These are phyloP conservation scores for Rhizophagus sp. DNA, from an alignment of 192 early-diverging fungal species.

Conservation along the genomic window DNA sequence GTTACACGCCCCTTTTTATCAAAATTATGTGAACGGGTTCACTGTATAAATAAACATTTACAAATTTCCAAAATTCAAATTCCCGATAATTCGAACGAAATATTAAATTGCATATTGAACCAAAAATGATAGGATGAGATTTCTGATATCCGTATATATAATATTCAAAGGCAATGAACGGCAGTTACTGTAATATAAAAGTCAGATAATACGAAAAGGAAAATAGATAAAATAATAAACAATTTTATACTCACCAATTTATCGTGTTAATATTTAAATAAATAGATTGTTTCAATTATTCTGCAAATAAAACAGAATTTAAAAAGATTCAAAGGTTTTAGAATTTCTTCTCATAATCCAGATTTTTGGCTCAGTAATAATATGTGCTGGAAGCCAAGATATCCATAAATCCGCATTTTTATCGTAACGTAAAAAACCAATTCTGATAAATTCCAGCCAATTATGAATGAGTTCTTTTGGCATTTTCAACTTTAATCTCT, in stretches of 20 bases:
- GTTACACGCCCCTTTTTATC: background rate
- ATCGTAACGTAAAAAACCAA: background rate
- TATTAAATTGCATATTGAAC: too few species aligned
- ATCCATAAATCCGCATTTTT: background rate
- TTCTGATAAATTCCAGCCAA: background rate
- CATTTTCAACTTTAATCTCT: conserved; percentile 28
- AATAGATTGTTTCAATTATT: background rate
- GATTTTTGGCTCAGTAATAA: conserved; percentile 33
- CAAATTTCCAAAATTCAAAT: too few species aligned
- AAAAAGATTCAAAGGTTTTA: background rate
- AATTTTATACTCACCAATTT: too few species aligned
- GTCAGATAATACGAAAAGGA: too few species aligned
- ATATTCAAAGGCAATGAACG: too few species aligned
- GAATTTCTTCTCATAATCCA: conserved; percentile 31
- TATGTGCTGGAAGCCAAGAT: conserved; percentile 30
- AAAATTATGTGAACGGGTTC: background rate
- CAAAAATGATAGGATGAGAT: too few species aligned
- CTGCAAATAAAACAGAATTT: background rate
- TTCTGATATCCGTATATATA: too few species aligned
- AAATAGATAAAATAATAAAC: too few species aligned
- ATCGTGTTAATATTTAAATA: too few species aligned
- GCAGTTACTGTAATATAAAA: too few species aligned
- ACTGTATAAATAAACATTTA: too few species aligned
- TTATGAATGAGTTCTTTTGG: background rate
- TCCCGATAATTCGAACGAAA: too few species aligned